Base-by-base conservation (phyloP, 2,329 filamentous ascomycete species). In the Microsporum canis region DNA sequence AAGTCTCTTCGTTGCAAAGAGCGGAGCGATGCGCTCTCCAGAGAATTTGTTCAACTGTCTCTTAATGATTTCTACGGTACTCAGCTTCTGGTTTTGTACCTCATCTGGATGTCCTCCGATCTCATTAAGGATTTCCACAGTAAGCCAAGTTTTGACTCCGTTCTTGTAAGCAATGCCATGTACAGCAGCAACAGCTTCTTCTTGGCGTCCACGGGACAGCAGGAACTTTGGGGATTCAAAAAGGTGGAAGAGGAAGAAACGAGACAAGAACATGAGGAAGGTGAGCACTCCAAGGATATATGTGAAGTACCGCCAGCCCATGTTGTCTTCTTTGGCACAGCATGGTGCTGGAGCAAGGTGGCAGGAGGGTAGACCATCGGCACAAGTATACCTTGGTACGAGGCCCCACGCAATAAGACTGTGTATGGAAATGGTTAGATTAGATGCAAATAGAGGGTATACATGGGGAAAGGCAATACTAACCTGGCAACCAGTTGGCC, bases 211-310 rank as follows among this genome's bases (percentile, higher is more conserved):
- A n/a, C 83, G 80, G 23, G 85, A 87, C 7, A 95, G 82, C 29
- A 95, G 78, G 69, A 85, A 95, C 71, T 94, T 94, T 53, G 90
- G 90, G 4, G 89, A 94, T 71, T 95, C 90, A 70, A 88, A 89
- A 10, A 95, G 81, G 63, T 87, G 83, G 74, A 95, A 95, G 63
- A 91, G 69, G 72, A 90, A 86, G 78, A 90, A 91, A 17, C 90
- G 88, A 63, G 84, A 76, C 57, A 88, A 72, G 68, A 91, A 95
- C 87, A 94, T 90, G 73, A 78, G 71, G 64, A 94, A 84, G 0
- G 89, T 94, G 56, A 84, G 74, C 38, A 86, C 76, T 55, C 89
- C 90, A 23, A 91, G 84, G 0, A 85, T 84, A 58, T 86, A 77
- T 59, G 89, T 77, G 59, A 91, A 84, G 65, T 87, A 85, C 27